Conservation (phyloP, 257 asterid species). For the Solanum bulbocastanum region DNA sequence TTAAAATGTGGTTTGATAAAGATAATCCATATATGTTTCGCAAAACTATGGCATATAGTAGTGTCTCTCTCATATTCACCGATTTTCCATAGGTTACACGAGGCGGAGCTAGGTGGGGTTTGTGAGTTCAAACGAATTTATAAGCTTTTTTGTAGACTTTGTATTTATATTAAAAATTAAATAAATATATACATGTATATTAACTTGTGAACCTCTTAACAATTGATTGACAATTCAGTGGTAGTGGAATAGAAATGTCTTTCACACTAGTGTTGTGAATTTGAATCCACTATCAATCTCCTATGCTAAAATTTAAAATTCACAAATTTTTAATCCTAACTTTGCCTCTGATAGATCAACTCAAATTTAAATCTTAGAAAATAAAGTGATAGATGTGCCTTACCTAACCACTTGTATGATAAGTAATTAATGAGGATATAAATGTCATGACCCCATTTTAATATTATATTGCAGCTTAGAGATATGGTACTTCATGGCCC, state of each 20-base stretch:
- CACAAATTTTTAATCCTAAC: too few species aligned
- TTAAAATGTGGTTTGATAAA: neutral
- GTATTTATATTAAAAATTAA: too few species aligned
- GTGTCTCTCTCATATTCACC: neutral
- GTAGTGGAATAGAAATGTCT: too few species aligned
- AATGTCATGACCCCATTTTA: neutral
- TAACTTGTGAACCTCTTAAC: too few species aligned
- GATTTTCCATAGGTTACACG: neutral
- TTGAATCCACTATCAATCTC: too few species aligned
- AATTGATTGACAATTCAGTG: too few species aligned
- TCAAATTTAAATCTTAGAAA: too few species aligned
- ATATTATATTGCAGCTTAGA: constrained; percentile 26
- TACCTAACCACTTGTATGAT: neutral
- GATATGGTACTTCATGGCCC: constrained; percentile 26
- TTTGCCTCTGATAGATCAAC: neutral
- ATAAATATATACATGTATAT: too few species aligned
- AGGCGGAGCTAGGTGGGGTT: too few species aligned
- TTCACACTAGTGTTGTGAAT: too few species aligned
- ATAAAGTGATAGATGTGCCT: neutral
- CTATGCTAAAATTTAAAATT: too few species aligned
- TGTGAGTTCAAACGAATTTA: rapidly evolving
- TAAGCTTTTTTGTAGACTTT: too few species aligned
- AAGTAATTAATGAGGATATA: neutral
- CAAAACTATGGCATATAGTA: neutral
- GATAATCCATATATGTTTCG: neutral